phyloP scores from a whole-genome alignment of 768 basidiomycete genomes.

The Daedaleopsis nitida region DNA sequence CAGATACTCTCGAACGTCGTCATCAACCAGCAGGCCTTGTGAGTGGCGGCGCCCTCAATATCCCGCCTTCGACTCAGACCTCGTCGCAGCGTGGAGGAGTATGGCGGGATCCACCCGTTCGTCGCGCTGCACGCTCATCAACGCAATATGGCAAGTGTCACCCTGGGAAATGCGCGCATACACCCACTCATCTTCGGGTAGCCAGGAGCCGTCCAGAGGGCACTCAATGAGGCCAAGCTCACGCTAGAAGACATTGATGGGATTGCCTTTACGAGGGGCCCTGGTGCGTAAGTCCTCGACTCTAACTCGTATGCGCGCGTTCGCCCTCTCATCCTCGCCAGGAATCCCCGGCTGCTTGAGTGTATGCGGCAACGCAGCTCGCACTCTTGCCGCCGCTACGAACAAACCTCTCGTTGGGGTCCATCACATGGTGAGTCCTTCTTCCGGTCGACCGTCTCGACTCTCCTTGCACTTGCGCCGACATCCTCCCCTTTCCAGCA shows the following conservation, averaged over 20 bases:
- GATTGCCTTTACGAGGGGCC: conserved; percentile 89
- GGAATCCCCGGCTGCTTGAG: conserved; percentile 82
- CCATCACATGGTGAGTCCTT: conserved; percentile 83
- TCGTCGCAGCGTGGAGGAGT: conserved; percentile 50
- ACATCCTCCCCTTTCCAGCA: conserved; percentile 58
- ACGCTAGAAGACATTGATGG: conserved; percentile 71
- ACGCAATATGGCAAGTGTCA: conserved; percentile 61
- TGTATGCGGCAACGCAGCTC: conserved; percentile 82
- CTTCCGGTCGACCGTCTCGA: conserved; percentile 44
- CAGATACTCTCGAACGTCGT: conserved; percentile 84
- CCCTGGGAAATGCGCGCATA: neutral
- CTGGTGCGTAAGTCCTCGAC: conserved; percentile 45
- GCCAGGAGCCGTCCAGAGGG: conserved; percentile 73
- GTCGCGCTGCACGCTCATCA: conserved; percentile 80
- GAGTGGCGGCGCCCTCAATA: conserved; percentile 22
- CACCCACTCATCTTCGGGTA: conserved; percentile 30
- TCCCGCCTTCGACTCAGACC: neutral
- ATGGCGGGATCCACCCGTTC: conserved; percentile 77
- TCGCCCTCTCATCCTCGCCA: conserved; percentile 22
- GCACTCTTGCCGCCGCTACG: conserved; percentile 75
- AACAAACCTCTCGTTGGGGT: conserved; percentile 85
- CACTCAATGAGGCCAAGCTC: conserved; percentile 66
- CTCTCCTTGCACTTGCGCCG: too few species aligned
- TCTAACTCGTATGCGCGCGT: conserved; percentile 17
- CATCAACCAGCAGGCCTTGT: conserved; percentile 76